These are phyloP conservation scores for Acanthamoeba culbertsoni DNA, from an alignment of 208 protist genomes.

Conservation along the genomic window DNA sequence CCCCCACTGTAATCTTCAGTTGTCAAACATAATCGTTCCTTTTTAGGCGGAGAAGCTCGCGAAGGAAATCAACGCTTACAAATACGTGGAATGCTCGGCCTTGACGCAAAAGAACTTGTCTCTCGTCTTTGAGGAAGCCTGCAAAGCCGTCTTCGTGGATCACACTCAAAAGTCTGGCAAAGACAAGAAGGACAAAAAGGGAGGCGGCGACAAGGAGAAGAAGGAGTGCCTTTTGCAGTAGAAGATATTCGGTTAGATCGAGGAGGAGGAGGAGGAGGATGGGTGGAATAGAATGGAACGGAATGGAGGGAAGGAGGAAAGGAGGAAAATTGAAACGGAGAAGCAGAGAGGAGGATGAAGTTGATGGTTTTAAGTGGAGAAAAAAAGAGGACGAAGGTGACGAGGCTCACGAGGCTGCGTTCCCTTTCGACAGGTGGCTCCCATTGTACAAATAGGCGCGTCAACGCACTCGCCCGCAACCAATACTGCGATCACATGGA, in stretches of 20 bases:
- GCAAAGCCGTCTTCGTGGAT: slow-evolving; percentile 32
- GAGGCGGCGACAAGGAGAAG: slow-evolving; percentile 43
- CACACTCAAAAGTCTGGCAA: slow-evolving; percentile 44
- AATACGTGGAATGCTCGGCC: slow-evolving; percentile 92
- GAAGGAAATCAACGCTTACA: slow-evolving; percentile 84
- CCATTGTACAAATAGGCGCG: slow-evolving; percentile 34
- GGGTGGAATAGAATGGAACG: background rate
- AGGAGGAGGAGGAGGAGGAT: background rate
- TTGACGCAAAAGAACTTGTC: slow-evolving; percentile 87
- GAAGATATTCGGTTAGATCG: background rate
- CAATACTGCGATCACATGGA: background rate
- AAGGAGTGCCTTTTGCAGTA: slow-evolving; percentile 58
- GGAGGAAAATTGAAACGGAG: background rate
- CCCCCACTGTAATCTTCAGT: slow-evolving; percentile 44
- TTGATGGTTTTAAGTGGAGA: background rate
- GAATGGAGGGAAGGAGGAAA: background rate
- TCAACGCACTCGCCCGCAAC: background rate
- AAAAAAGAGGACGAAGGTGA: background rate
- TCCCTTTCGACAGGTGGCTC: background rate
- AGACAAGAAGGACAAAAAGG: slow-evolving; percentile 61
- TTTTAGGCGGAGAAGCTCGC: slow-evolving; percentile 65
- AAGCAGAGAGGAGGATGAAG: background rate
- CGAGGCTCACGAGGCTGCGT: background rate
- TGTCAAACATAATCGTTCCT: slow-evolving; percentile 33
- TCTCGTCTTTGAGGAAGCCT: slow-evolving; percentile 85